A percentile compares a stretch with the other conserved stretches of the same genome.
phyloP scores from a whole-genome alignment of 345 rosid species.

The Ceriops zippeliana region DNA sequence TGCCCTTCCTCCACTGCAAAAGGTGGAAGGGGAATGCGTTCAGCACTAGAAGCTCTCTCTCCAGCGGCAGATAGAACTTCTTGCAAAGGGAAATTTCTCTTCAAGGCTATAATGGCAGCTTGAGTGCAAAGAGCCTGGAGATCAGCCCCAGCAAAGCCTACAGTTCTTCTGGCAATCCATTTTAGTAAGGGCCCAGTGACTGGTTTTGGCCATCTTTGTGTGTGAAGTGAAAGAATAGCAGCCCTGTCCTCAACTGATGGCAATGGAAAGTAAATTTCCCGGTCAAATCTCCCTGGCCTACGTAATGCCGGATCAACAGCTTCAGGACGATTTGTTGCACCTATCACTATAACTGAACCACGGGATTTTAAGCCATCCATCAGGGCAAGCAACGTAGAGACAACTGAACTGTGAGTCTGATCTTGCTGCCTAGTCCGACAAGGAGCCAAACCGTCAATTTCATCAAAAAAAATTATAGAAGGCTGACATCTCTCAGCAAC shows the following conservation, averaged over 20 bases:
- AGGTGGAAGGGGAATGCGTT: conserved; percentile 70
- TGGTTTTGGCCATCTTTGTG: conserved; percentile 89
- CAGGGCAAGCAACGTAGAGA: conserved; percentile 90
- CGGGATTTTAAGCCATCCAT: conserved; percentile 95
- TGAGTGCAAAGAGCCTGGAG: conserved; percentile 96
- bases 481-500: conserved; percentile 98
- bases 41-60: conserved; percentile 42
- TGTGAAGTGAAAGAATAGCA: conserved; percentile 87
- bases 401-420: conserved; percentile 98
- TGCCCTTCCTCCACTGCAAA: conserved; percentile 85
- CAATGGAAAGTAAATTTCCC: conserved; percentile 92
- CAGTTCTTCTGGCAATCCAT: conserved; percentile 82
- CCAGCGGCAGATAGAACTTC: conserved; percentile 70
- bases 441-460: conserved; percentile 97
- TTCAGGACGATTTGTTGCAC: conserved; percentile 98
- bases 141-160: conserved; percentile 98
- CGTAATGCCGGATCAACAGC: conserved; percentile 97
- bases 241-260: conserved; percentile 84
- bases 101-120: conserved; percentile 81
- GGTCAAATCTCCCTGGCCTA: conserved; percentile 97
- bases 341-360: conserved; percentile 97
- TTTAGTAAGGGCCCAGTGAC: conserved; percentile 70
- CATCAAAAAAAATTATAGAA: conserved; percentile 94
- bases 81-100: conserved; percentile 92
- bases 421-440: conserved; percentile 86